Conservation (phyloP, 2,329 filamentous ascomycete genomes). For the Fusarium metavorans region DNA sequence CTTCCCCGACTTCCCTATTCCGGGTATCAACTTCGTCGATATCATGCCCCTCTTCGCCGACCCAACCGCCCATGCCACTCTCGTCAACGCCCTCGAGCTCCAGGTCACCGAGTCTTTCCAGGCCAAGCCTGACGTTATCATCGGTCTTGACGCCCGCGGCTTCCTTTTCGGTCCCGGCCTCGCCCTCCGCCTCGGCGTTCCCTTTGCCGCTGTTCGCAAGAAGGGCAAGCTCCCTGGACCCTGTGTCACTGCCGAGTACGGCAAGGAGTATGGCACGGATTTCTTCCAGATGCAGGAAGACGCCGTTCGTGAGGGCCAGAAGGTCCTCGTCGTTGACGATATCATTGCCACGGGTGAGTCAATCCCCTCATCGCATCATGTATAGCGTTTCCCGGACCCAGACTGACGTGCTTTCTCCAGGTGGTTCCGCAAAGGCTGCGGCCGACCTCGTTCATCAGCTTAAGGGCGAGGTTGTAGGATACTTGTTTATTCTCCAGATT, state of each 20-base stretch:
- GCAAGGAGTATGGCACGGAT: conserved; percentile 97
- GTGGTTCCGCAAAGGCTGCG: conserved; percentile 90
- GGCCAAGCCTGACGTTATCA: conserved; percentile 84
- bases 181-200: conserved; percentile 83
- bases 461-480: conserved; percentile 87
- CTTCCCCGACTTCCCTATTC: conserved; percentile 91
- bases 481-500: conserved; percentile 95
- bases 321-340: conserved; percentile 94
- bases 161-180: conserved; percentile 95
- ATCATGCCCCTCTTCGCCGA: conserved; percentile 96
- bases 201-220: conserved; percentile 95
- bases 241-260: conserved; percentile 84
- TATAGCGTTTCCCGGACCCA: conserved; percentile 3
- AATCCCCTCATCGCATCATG: conserved; percentile 8
- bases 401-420: conserved; percentile 59
- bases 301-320: conserved; percentile 86
- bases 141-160: conserved; percentile 92
- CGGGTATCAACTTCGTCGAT: conserved; percentile 96
- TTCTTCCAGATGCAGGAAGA: conserved; percentile 96
- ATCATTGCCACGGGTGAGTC: conserved; percentile 95
- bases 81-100: conserved; percentile 87
- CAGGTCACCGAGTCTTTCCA: conserved; percentile 76
- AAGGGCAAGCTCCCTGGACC: conserved; percentile 94
- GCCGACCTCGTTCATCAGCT: conserved; percentile 88
- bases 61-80: conserved; percentile 76